Evolutionary conservation across 2,329 filamentous ascomycete genomes (phyloP).

Genomic region (Penicillium palitans): DNA sequence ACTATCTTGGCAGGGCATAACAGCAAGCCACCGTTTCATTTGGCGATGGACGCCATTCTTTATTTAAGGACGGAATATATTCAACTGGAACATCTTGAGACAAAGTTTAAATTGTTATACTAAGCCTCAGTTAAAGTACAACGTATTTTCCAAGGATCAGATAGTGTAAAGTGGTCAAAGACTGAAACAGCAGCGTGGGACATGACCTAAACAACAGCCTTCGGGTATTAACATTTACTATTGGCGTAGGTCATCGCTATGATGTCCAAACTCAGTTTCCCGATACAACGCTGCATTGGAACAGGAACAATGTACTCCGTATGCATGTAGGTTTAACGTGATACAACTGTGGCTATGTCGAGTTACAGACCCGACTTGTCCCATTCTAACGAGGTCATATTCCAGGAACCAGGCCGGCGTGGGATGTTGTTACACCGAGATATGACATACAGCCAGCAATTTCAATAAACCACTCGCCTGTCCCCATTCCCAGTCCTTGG

Average conservation of each 20-base stretch:
- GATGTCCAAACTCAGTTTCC: neutral
- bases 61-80: neutral
- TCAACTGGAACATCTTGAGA: constrained; percentile 6
- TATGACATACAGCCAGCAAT: neutral
- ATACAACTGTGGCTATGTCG: neutral
- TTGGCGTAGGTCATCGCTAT: neutral
- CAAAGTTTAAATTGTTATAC: neutral
- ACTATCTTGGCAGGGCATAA: constrained; percentile 1
- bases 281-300: constrained; percentile 12
- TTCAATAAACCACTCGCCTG: neutral
- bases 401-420: constrained; percentile 1
- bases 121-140: neutral
- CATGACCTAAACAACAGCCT: neutral
- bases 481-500: neutral
- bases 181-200: constrained; percentile 11
- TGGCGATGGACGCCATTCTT: neutral
- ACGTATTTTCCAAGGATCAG: no score
- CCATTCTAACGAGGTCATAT: neutral
- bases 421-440: neutral
- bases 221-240: neutral
- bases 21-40: neutral
- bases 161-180: neutral
- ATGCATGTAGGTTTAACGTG: constrained; percentile 1
- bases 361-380: neutral
- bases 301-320: constrained; percentile 1